Evolutionary conservation across 805 yeast genomes (phyloP).

Genomic region (Saccharomycopsis selenospora): DNA sequence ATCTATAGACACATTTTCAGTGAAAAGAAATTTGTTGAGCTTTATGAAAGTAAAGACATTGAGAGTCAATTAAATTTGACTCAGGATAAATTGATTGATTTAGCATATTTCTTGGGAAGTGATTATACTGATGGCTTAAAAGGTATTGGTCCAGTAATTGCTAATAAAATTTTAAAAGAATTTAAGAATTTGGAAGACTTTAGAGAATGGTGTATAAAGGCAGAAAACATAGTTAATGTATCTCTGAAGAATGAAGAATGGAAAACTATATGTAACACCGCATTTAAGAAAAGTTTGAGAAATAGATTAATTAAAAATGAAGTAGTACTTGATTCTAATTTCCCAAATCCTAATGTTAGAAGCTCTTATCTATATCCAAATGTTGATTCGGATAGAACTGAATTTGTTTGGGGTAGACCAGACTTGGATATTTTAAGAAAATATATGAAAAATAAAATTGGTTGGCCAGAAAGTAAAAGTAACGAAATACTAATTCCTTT

Average conservation of each 20-base stretch:
- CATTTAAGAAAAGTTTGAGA: constrained; percentile 52
- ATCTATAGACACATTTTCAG: constrained; percentile 91
- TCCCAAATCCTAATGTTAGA: constrained; percentile 62
- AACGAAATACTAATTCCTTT: constrained; percentile 85
- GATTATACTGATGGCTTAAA: constrained; percentile 92
- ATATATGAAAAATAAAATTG: constrained; percentile 60
- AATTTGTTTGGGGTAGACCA: constrained; percentile 86
- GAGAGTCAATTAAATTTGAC: constrained; percentile 55
- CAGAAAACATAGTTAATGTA: constrained; percentile 30
- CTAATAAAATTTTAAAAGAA: constrained; percentile 84
- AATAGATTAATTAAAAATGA: constrained; percentile 46
- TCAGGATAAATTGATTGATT: constrained; percentile 58
- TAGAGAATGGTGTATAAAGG: constrained; percentile 31
- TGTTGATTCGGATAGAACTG: constrained; percentile 73
- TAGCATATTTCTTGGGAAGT: constrained; percentile 84
- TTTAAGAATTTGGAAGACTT: constrained; percentile 44
- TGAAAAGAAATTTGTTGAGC: constrained; percentile 87
- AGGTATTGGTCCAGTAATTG: constrained; percentile 91
- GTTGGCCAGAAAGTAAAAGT: constrained; percentile 71
- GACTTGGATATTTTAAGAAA: constrained; percentile 71
- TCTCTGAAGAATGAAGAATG: constrained; percentile 33
- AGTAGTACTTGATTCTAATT: constrained; percentile 49
- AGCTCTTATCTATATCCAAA: constrained; percentile 76
- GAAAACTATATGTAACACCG: constrained; percentile 35
- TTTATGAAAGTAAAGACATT: constrained; percentile 58